phyloP scores from a whole-genome alignment of 169 alveolate species.

The Eimeria tenella region DNA sequence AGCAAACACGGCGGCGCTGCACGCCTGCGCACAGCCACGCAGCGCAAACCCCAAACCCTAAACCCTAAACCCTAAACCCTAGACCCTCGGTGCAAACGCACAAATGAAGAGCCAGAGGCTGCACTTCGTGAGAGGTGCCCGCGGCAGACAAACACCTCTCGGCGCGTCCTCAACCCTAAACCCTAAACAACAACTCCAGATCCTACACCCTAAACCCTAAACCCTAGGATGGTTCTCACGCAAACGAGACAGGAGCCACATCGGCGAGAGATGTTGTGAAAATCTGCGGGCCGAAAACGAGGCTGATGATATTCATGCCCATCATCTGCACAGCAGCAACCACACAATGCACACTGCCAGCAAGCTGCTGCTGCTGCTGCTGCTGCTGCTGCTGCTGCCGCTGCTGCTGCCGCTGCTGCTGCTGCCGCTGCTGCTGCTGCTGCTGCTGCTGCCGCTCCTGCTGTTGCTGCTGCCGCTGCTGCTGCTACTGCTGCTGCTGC shows the following conservation, averaged over 20 bases:
- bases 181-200: not conserved
- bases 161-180: not conserved
- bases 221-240: not conserved
- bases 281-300: slow-evolving; percentile 50
- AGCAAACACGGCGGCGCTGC: not conserved
- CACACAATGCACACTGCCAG: not conserved
- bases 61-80: slow-evolving; percentile 57
- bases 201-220: not conserved
- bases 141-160: too few relatives aligned
- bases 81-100: not conserved
- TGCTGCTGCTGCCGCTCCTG: not conserved
- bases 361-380: not conserved
- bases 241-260: not conserved
- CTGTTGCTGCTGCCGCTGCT: not conserved
- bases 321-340: slow-evolving; percentile 59
- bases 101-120: too few relatives aligned
- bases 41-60: not conserved
- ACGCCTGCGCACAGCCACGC: not conserved
- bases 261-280: slow-evolving; percentile 34
- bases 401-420: not conserved
- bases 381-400: not conserved
- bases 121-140: too few relatives aligned
- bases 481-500: slow-evolving; percentile 44
- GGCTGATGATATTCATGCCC: slow-evolving; percentile 37
- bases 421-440: slow-evolving; percentile 43